Percentiles rank a stretch among this genome's conserved stretches.
phyloP scores from a whole-genome alignment of 495 filamentous ascomycete species.

The Penicillium paxilli region DNA sequence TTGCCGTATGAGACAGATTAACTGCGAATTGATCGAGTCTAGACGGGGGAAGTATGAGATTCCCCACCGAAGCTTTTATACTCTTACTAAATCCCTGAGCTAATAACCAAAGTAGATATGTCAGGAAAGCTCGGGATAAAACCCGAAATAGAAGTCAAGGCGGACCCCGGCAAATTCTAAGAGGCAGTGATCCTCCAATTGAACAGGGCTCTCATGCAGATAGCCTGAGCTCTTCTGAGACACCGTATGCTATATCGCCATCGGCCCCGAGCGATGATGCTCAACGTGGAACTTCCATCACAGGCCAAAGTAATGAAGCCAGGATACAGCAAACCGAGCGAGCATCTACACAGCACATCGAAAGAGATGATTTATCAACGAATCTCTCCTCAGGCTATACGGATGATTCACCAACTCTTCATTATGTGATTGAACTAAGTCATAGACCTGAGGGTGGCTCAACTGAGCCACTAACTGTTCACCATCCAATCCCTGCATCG shows the following conservation, averaged over 20 bases:
- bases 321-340: background rate
- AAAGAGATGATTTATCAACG: background rate
- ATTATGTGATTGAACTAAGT: conserved; percentile 7
- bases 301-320: background rate
- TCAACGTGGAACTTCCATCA: background rate
- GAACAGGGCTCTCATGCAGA: background rate
- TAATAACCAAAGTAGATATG: background rate
- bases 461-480: conserved; percentile 9
- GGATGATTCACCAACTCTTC: background rate
- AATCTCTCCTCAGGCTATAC: background rate
- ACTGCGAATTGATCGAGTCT: conserved; percentile 35
- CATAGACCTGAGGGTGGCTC: conserved; percentile 4
- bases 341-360: background rate
- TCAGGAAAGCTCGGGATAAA: background rate
- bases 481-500: conserved; percentile 11
- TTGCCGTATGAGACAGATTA: conserved; percentile 23
- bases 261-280: background rate
- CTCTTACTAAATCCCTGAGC: background rate
- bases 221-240: background rate
- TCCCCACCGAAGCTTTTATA: background rate
- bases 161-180: background rate
- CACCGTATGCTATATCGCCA: background rate
- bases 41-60: conserved; percentile 29
- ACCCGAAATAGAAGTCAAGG: background rate
- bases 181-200: background rate